phyloP scores from a whole-genome alignment of 2,329 filamentous ascomycete species.

The Tolypocladium tundrense region DNA sequence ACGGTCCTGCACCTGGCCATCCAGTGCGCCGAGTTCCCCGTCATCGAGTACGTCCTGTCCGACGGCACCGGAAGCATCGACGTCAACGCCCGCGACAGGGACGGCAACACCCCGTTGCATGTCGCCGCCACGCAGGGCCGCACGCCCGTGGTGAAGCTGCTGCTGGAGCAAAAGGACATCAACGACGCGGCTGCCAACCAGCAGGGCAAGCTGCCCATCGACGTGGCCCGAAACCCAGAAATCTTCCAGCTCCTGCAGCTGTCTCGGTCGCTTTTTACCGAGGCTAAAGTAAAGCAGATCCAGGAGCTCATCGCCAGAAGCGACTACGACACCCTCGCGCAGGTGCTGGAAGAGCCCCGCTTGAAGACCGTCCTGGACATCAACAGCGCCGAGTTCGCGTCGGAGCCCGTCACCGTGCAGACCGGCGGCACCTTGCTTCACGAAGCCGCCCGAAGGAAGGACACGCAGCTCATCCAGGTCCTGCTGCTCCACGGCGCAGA shows the following conservation, averaged over 20 bases:
- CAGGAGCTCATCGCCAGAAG: slow-evolving; percentile 64
- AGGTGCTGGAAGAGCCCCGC: slow-evolving; percentile 72
- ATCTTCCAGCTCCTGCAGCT: slow-evolving; percentile 95
- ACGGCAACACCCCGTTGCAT: slow-evolving; percentile 90
- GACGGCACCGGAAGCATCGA: slow-evolving; percentile 59
- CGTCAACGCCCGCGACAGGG: slow-evolving; percentile 81
- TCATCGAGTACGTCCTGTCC: slow-evolving; percentile 90
- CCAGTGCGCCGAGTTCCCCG: slow-evolving; percentile 84
- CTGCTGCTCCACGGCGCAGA: slow-evolving; percentile 90
- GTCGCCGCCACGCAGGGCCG: slow-evolving; percentile 77
- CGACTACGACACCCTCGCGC: slow-evolving; percentile 69
- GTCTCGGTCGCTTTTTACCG: slow-evolving; percentile 78
- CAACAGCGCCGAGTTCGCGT: slow-evolving; percentile 81
- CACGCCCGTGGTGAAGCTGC: slow-evolving; percentile 66
- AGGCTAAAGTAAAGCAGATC: slow-evolving; percentile 73
- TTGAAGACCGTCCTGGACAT: slow-evolving; percentile 84
- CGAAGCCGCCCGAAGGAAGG: slow-evolving; percentile 81
- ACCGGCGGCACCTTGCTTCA: slow-evolving; percentile 87
- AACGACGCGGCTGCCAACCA: slow-evolving; percentile 84
- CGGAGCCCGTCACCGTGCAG: slow-evolving; percentile 66
- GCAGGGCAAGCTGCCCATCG: slow-evolving; percentile 74
- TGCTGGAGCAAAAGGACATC: slow-evolving; percentile 73
- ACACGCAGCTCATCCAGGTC: slow-evolving; percentile 79
- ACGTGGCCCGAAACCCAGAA: slow-evolving; percentile 82
- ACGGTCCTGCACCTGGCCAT: slow-evolving; percentile 88